Evolutionary conservation across 2,329 filamentous ascomycete species (phyloP), one percentile per base, ranked within the genome.

Genomic region (Huntiella abstrusa): DNA sequence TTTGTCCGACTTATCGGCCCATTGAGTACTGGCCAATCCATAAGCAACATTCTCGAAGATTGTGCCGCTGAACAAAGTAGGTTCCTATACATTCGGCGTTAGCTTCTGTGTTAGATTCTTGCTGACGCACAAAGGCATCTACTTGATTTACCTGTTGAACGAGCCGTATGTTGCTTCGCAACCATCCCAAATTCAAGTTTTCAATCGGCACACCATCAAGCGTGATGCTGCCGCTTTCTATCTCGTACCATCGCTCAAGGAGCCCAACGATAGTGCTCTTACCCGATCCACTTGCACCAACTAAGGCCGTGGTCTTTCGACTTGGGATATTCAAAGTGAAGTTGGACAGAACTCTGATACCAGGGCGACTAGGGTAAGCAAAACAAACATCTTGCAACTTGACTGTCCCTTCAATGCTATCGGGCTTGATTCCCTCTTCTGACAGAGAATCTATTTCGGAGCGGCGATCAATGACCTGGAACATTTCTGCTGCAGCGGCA

Each of bases 1-100:
- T 6, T 32, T 3, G 15, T n/a, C 13, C 4, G 67, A 58, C n/a
- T 58, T 58, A 0, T 66, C 68, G 1, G 75, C 69, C 0, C 57
- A 53, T 0, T 66, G 60, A 7, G 70, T 65, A 28, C 71, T 58
- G 8, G 28, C 43, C 3, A 70, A 68, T 0, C 84, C 87, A 37
- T 94, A 70, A 0, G 79, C 73, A 36, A 96, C 76, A 52, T 96
- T 98, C 16, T 69, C 71, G 48, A 74, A 72, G 13, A 96, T 69
- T 0, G 78, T 83, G 51, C 88, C 85, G 51, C 83, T 76, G 63
- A 96, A 95, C 0, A 96, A 63, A 2, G 79, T 67, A n/a, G 43
- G 37, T 12, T 45, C 43, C 43, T 44, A 44, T 22, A 28, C 6
- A 4, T 10, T 15, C 10, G 17, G 1, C 12, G 42, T 44, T 22